Percentiles rank a stretch among this genome's conserved stretches.
These are phyloP conservation scores for Pouteria glomerata DNA, from an alignment of 148 eudicot genomes.

Conservation along the genomic window DNA sequence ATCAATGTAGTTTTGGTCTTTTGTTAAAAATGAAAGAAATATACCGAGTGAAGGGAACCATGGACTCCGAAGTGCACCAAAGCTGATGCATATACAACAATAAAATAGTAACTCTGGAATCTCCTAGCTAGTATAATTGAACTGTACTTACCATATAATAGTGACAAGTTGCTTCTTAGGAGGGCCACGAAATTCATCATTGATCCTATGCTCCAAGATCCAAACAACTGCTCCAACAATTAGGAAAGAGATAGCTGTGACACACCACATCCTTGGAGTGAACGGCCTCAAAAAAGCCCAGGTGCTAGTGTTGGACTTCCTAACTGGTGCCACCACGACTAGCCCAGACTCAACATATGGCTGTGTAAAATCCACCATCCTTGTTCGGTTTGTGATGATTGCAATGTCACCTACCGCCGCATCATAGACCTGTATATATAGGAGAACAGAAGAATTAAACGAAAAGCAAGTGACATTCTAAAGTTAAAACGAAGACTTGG, in stretches of 20 bases:
- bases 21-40: neutral
- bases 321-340: slow-evolving; percentile 63
- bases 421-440: slow-evolving; percentile 44
- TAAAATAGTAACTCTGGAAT: no score
- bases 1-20: neutral
- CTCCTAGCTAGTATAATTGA: neutral
- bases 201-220: slow-evolving; percentile 61
- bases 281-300: slow-evolving; percentile 72
- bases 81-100: no score
- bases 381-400: slow-evolving; percentile 48
- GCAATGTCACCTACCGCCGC: slow-evolving; percentile 74
- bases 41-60: no score
- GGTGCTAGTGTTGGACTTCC: slow-evolving; percentile 29
- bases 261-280: slow-evolving; percentile 45
- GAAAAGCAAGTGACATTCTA: neutral
- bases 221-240: slow-evolving; percentile 48
- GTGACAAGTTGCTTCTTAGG: slow-evolving; percentile 39
- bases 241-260: slow-evolving; percentile 40
- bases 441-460: neutral
- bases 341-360: slow-evolving; percentile 68
- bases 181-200: slow-evolving; percentile 75
- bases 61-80: no score
- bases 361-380: slow-evolving; percentile 58
- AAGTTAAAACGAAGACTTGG: neutral
- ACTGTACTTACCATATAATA: slow-evolving; percentile 22